phyloP scores from a whole-genome alignment of 2,329 filamentous ascomycete species.

The Alternaria dauci region DNA sequence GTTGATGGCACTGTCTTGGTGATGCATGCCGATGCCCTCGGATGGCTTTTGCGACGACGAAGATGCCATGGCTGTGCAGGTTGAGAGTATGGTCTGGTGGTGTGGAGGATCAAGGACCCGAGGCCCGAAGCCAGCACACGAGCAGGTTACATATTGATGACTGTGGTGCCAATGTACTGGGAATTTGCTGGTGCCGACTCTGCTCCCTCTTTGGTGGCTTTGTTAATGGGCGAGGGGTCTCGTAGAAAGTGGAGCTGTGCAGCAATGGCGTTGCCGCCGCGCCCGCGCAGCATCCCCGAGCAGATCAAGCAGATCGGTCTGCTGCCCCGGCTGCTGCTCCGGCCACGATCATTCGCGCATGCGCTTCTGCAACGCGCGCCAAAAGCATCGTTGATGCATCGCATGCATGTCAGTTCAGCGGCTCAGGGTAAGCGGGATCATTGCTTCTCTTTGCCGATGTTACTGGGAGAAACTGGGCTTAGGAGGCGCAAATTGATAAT shows the following conservation, averaged over 20 bases:
- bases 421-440: background rate
- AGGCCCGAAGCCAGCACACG: background rate
- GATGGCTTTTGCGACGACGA: slow-evolving; percentile 22
- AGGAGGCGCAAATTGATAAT: background rate
- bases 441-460: background rate
- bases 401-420: slow-evolving; percentile 1
- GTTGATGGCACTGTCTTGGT: slow-evolving; percentile 36
- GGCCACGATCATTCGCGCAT: slow-evolving; percentile 5
- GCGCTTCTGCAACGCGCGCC: background rate
- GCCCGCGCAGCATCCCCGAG: slow-evolving; percentile 13
- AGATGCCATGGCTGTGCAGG: slow-evolving; percentile 14
- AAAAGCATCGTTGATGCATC: slow-evolving; percentile 3
- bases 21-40: slow-evolving; percentile 24
- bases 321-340: background rate
- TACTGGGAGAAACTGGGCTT: background rate
- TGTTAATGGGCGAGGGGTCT: slow-evolving; percentile 7
- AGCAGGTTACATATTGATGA: slow-evolving; percentile 3
- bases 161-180: background rate
- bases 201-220: slow-evolving; percentile 2
- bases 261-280: slow-evolving; percentile 6
- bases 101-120: background rate
- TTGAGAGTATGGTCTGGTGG: background rate
- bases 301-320: slow-evolving; percentile 14
- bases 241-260: slow-evolving; percentile 2
- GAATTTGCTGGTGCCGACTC: background rate